Conservation (phyloP, 148 eudicot genomes). For the Silene conica region DNA sequence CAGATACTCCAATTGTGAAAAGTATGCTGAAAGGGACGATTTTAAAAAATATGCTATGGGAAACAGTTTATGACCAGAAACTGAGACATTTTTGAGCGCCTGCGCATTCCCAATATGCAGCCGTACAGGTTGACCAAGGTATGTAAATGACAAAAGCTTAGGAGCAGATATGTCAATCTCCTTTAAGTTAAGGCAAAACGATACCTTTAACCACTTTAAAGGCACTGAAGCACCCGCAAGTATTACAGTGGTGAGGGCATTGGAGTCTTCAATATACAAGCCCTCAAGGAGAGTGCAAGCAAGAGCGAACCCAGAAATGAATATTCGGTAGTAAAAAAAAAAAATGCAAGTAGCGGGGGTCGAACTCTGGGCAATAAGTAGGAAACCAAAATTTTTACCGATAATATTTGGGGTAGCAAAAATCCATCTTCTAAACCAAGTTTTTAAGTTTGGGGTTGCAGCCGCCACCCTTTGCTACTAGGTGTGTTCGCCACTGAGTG, state of each 20-base stretch:
- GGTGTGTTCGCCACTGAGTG: too few species aligned
- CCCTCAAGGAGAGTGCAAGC: not conserved
- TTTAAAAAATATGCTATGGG: not conserved
- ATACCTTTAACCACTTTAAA: not conserved
- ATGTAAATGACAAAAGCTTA: constrained; percentile 13
- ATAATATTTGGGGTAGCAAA: too few species aligned
- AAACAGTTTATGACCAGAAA: not conserved
- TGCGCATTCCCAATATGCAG: constrained; percentile 5
- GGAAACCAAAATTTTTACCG: too few species aligned
- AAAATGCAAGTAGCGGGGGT: too few species aligned
- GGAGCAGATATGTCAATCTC: constrained; percentile 17
- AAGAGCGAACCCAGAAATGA: too few species aligned
- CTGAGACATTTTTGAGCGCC: not conserved
- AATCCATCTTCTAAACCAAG: too few species aligned
- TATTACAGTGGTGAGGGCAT: not conserved
- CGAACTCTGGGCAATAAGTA: too few species aligned
- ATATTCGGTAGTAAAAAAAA: too few species aligned
- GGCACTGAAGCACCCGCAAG: not conserved
- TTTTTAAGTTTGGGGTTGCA: too few species aligned
- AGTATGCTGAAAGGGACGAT: constrained; percentile 14
- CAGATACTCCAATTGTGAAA: constrained; percentile 17
- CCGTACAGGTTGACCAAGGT: not conserved
- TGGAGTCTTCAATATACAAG: not conserved
- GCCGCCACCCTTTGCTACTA: too few species aligned
- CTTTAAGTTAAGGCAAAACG: not conserved